Percentiles rank a stretch among this genome's conserved stretches.
Evolutionary conservation across 164 flowering plant species (phyloP).

Genomic region (Tetracentron sinense): DNA sequence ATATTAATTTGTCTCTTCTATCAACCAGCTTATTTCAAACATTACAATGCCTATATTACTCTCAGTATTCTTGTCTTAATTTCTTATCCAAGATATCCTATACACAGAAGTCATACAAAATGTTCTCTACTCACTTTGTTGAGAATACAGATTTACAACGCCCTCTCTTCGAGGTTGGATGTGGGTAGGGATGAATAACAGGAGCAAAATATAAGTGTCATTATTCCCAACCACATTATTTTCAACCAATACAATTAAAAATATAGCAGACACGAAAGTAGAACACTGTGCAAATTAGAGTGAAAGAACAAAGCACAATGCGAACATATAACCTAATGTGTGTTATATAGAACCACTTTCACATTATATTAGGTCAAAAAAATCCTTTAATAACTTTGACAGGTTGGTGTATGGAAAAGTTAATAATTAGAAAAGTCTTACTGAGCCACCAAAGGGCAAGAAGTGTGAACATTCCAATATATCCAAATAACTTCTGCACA

Average conservation of each 20-base stretch:
- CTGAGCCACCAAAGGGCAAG: constrained; percentile 99
- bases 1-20: too few species aligned
- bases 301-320: too few species aligned
- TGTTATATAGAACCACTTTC: neutral
- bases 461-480: constrained; percentile 89
- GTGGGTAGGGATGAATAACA: neutral
- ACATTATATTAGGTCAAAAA: neutral
- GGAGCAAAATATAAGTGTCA: neutral
- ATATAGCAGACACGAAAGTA: neutral
- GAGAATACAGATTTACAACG: too few species aligned
- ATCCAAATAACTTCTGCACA: constrained; percentile 93
- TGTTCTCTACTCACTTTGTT: too few species aligned
- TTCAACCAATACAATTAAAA: neutral
- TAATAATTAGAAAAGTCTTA: constrained; percentile 30
- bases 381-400: neutral
- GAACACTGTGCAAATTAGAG: neutral
- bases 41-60: too few species aligned
- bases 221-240: too few species aligned
- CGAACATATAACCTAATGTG: too few species aligned
- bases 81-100: too few species aligned
- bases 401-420: neutral
- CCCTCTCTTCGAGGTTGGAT: too few species aligned
- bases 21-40: too few species aligned
- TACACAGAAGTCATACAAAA: too few species aligned
- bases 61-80: too few species aligned